phyloP scores from a whole-genome alignment of 768 basidiomycete species.

The Exsudoporus frostii region DNA sequence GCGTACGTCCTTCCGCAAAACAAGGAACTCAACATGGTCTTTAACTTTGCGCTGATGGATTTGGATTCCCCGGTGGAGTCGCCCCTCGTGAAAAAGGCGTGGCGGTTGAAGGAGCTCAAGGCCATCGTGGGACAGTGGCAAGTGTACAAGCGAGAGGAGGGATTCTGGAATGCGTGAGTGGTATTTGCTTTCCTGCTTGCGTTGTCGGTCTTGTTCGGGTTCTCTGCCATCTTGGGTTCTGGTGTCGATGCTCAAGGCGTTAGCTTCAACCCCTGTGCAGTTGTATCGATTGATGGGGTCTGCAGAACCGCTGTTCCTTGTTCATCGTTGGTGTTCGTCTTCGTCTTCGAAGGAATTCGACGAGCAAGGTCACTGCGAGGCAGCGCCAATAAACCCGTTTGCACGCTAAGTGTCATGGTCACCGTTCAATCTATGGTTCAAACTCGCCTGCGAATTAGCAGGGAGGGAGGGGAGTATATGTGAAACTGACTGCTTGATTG shows the following conservation, averaged over 20 bases:
- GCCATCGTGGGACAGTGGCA: slow-evolving; percentile 52
- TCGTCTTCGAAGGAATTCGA: slow-evolving; percentile 9
- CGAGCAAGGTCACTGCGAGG: slow-evolving; percentile 19
- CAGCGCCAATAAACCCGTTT: slow-evolving; percentile 6
- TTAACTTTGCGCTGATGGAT: slow-evolving; percentile 62
- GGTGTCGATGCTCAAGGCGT: neutral
- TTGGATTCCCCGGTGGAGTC: slow-evolving; percentile 46
- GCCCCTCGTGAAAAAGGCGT: slow-evolving; percentile 43
- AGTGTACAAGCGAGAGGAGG: slow-evolving; percentile 49
- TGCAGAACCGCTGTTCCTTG: neutral
- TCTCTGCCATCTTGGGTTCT: slow-evolving; percentile 1
- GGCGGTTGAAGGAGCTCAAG: slow-evolving; percentile 54
- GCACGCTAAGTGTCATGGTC: slow-evolving; percentile 13
- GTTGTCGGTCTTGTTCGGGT: neutral
- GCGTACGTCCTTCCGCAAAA: slow-evolving; percentile 54
- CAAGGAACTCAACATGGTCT: slow-evolving; percentile 64
- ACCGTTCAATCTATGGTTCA: slow-evolving; percentile 5
- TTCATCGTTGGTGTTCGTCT: slow-evolving; percentile 5
- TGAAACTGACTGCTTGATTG: slow-evolving; percentile 6
- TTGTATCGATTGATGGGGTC: slow-evolving; percentile 14
- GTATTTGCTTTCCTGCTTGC: neutral
- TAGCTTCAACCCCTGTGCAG: slow-evolving; percentile 1
- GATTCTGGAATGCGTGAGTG: slow-evolving; percentile 66
- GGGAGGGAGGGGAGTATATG: neutral
- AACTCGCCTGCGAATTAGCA: neutral